Evolutionary conservation across 192 early-diverging fungal species (phyloP), one percentile per base, ranked within the genome.

Genomic region (Coemansia sp.): DNA sequence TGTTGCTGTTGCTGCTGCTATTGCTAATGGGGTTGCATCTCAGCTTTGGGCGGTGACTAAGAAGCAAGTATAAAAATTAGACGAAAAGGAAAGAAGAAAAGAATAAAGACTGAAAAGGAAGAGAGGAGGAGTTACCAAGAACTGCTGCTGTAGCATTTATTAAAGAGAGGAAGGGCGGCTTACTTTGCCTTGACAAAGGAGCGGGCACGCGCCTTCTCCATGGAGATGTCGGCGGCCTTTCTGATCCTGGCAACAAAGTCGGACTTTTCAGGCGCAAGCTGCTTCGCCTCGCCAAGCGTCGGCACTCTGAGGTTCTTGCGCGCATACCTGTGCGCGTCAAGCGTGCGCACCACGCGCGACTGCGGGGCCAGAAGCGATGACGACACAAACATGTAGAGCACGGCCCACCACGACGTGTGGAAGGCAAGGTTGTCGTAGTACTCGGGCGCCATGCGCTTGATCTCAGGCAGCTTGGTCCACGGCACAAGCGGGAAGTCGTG

Each of bases 401-500:
- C 92, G 45, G 87, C 84, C 19, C 89, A 74, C 96, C 96, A 98
- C 45, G 92, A 94, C 40, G 93, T 90, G 75, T 91, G 89, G 84
- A 89, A 90, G 10, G 88, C 83, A 48, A 97, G 71, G 50, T 84
- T 83, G 69, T 98, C 90, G 83, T 98, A 98, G 75, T 92, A 97
- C 78, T 97, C 94, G 44, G 89, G 85, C 10, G 96, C 96, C 40
- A 93, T 85, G 25, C 85, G 84, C 38, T 90, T 86, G 62, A 97
- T 72, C 37, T 86, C 83, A 14, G 94, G 96, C 42, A 98, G 87
- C 68, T 88, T 87, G 25, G 91, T 89, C 91, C 95, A 95, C 39
- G 95, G 91, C 61, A 97, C 87, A 64, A 87, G 77, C 39, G 85
- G 89, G 85, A 97, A 97, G 80, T 98, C 96, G 84, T 98, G 95